A percentile compares a stretch with the other conserved stretches of the same genome.
Evolutionary conservation across 345 rosid species (phyloP).

Genomic region (Brassica napus): DNA sequence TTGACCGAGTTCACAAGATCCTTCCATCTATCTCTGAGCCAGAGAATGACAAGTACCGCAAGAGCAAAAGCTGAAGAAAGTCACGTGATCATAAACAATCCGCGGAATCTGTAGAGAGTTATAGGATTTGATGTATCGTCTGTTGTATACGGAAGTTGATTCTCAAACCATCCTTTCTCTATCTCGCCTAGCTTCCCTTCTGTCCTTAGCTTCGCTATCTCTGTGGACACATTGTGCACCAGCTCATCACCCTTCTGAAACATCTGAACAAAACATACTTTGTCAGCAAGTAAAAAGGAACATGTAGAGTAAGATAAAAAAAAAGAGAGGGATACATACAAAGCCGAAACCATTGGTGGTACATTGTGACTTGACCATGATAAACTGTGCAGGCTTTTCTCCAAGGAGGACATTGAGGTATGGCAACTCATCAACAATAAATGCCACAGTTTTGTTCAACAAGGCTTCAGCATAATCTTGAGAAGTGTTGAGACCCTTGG

Average conservation of each 20-base stretch:
- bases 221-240: slow-evolving; percentile 15
- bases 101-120: slow-evolving; percentile 25
- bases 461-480: slow-evolving; percentile 40
- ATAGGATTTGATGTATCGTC: slow-evolving; percentile 33
- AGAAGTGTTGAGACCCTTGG: slow-evolving; percentile 5
- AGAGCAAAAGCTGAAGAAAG: slow-evolving; percentile 19
- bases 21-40: slow-evolving; percentile 14
- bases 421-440: slow-evolving; percentile 50
- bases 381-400: slow-evolving; percentile 36
- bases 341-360: slow-evolving; percentile 42
- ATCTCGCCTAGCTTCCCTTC: slow-evolving; percentile 1
- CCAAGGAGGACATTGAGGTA: slow-evolving; percentile 44
- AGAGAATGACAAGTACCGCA: not conserved
- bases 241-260: slow-evolving; percentile 18
- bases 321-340: slow-evolving; percentile 28
- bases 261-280: slow-evolving; percentile 12
- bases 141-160: not conserved
- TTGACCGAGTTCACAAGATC: not conserved
- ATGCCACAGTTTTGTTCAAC: slow-evolving; percentile 31
- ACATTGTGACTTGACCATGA: slow-evolving; percentile 38
- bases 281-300: not conserved
- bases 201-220: slow-evolving; percentile 6
- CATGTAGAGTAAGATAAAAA: not conserved
- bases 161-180: slow-evolving; percentile 28
- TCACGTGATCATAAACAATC: slow-evolving; percentile 34